Base-by-base conservation (phyloP, 306 rosid species). In the Ceratonia siliqua region DNA sequence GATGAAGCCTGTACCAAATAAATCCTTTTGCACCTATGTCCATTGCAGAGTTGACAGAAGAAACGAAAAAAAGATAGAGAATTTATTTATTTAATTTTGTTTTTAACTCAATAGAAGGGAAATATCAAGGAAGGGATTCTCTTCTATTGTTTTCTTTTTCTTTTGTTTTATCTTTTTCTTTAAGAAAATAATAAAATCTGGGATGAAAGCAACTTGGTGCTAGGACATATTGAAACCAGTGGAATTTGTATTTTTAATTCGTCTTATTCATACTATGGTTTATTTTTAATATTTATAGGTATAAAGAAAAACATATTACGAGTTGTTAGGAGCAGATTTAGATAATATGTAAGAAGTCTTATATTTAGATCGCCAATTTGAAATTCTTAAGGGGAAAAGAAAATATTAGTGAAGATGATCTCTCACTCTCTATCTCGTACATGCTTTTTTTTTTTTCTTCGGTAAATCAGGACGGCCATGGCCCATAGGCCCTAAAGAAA, bases 1-100 rank as follows among this genome's bases (percentile, higher is more conserved):
- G 98, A 71, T 90, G 87, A 92, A 68, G 84, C 81, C 21, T 28
- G 18, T 9, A 66, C 46, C 28, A 57, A 56, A 6, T 5, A 38
- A 36, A 39, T 64, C 56, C n/a, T 25, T n/a, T 45, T 52, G n/a
- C 13, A 17, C 43, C 54, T 8, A 2, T 64, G 73, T 72, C 3
- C 20, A 61, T 62, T 57, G 61, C 18, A 18, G 20, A 28, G 38
- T 49, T 70, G 50, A 28, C 32, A 30, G 35, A 33, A 63, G 33
- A 78, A 54, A 21, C 9, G 18, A 22, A n/a, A 4, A 18, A 20
- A n/a, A 36, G 32, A 18, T 17, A 2, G 54, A 71, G 22, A 10
- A 13, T 32, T 36, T 39, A 7, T 20, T 18, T 67, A 18, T 54
- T 10, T 1, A 0, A 62, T 43, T 43, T 11, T 43, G 3, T 42